These are phyloP conservation scores for Secale cereale DNA, from an alignment of 176 grass and related monocot species.

Conservation along the genomic window DNA sequence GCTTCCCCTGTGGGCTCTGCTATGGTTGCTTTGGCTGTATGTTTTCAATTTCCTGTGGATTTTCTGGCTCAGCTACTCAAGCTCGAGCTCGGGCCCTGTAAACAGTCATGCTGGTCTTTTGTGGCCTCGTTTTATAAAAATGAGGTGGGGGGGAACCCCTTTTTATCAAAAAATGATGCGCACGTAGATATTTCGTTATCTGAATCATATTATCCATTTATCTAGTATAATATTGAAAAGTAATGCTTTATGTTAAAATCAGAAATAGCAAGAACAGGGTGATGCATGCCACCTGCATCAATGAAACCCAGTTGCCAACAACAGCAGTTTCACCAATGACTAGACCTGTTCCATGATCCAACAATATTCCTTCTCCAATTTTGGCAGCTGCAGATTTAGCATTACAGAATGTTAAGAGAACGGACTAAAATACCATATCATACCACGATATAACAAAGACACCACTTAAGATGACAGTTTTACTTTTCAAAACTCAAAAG, in stretches of 20 bases:
- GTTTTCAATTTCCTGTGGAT: too few species aligned
- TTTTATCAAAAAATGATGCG: not conserved
- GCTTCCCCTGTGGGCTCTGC: too few species aligned
- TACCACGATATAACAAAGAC: not conserved
- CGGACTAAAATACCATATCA: not conserved
- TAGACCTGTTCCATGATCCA: conserved; percentile 98
- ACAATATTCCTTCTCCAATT: conserved; percentile 92
- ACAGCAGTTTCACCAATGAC: conserved; percentile 98
- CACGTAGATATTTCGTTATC: not conserved
- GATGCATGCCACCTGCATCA: conserved; percentile 74
- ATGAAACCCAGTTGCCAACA: conserved; percentile 97
- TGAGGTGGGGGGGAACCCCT: too few species aligned
- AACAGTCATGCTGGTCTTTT: too few species aligned
- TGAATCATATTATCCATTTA: not conserved
- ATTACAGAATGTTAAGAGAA: conserved; percentile 28
- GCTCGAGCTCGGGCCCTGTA: too few species aligned
- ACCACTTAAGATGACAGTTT: not conserved
- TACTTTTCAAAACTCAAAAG: not conserved
- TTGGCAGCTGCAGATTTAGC: conserved; percentile 62
- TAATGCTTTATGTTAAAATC: not conserved
- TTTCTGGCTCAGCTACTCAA: too few species aligned
- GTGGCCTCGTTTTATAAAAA: too few species aligned
- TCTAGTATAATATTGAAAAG: not conserved
- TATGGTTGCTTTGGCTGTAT: too few species aligned
- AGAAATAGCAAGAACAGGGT: not conserved